These are phyloP conservation scores for Salix udensis DNA, from an alignment of 345 rosid species.

Conservation along the genomic window DNA sequence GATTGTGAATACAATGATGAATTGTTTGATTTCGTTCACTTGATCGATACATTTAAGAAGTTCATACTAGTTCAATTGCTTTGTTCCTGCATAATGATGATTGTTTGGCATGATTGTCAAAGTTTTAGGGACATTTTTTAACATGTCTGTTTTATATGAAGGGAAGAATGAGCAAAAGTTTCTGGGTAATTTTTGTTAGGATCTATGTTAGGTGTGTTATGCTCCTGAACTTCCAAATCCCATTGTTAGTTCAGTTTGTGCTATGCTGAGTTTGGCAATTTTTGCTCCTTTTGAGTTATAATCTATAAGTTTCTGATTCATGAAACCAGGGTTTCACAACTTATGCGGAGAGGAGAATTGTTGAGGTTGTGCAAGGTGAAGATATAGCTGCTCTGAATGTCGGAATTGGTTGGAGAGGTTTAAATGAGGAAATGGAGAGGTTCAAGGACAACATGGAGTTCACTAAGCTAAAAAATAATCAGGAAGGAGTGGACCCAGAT, in stretches of 20 bases:
- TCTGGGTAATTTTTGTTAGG: neutral
- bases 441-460: slow-evolving; percentile 83
- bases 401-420: slow-evolving; percentile 88
- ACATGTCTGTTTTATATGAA: neutral
- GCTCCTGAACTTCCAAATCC: neutral
- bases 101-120: neutral
- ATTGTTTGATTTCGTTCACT: neutral
- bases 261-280: neutral
- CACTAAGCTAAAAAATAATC: slow-evolving; percentile 77
- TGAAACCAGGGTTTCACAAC: slow-evolving; percentile 78
- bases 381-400: slow-evolving; percentile 67
- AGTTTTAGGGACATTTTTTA: neutral
- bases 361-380: slow-evolving; percentile 83
- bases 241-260: neutral
- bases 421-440: slow-evolving; percentile 64
- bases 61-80: neutral
- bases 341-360: slow-evolving; percentile 92
- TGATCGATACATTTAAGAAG: neutral
- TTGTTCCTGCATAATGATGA: neutral
- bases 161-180: neutral
- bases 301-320: slow-evolving; percentile 3
- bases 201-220: neutral
- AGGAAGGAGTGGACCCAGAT: slow-evolving; percentile 83
- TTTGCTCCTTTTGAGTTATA: neutral
- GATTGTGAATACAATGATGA: neutral